Percentiles rank a stretch among this genome's conserved stretches.
These are phyloP conservation scores for Cladosporium sp. DNA, from an alignment of 2,329 filamentous ascomycete genomes.

Conservation along the genomic window DNA sequence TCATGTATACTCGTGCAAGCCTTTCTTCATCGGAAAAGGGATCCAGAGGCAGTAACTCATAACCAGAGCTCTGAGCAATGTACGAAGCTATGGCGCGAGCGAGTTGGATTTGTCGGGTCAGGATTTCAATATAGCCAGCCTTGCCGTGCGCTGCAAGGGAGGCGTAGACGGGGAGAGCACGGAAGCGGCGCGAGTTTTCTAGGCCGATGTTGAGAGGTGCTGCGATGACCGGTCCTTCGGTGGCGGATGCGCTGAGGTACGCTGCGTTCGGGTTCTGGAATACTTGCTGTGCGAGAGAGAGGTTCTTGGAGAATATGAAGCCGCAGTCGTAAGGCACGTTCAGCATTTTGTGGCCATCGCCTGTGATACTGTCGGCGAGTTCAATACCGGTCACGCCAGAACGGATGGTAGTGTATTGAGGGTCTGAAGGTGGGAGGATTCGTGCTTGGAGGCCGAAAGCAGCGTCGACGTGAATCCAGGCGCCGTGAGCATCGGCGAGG, in stretches of 20 bases:
- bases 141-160: slow-evolving; percentile 70
- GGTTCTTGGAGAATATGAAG: slow-evolving; percentile 73
- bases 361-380: slow-evolving; percentile 79
- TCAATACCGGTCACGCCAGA: slow-evolving; percentile 61
- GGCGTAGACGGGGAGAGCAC: slow-evolving; percentile 84
- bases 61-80: slow-evolving; percentile 56
- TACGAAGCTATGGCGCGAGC: slow-evolving; percentile 63
- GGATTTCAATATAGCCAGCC: slow-evolving; percentile 62
- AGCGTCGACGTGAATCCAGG: slow-evolving; percentile 89
- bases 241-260: slow-evolving; percentile 54
- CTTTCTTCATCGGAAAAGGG: slow-evolving; percentile 33
- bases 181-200: slow-evolving; percentile 87
- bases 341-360: slow-evolving; percentile 85
- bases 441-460: slow-evolving; percentile 84
- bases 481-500: slow-evolving; percentile 66
- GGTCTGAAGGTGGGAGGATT: slow-evolving; percentile 47
- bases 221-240: slow-evolving; percentile 48
- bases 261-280: slow-evolving; percentile 83
- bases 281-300: slow-evolving; percentile 54
- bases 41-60: slow-evolving; percentile 58
- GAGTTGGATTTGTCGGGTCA: slow-evolving; percentile 67
- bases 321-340: slow-evolving; percentile 94
- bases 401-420: slow-evolving; percentile 53
- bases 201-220: slow-evolving; percentile 82
- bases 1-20: slow-evolving; percentile 57